Conservation (phyloP, 768 basidiomycete genomes). For the Tulasnella sp. region DNA sequence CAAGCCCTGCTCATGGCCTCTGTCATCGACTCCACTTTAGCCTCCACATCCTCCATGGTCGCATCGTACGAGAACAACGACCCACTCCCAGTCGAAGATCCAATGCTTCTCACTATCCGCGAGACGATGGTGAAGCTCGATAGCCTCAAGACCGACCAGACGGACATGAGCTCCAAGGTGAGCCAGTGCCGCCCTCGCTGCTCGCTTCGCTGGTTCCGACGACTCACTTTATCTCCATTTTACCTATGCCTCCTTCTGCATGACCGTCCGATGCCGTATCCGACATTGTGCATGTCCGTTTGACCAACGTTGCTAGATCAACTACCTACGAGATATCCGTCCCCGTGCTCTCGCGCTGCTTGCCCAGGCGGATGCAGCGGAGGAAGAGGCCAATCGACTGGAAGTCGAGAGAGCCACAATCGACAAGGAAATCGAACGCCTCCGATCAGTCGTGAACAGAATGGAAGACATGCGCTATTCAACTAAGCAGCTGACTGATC, state of each 20-base stretch:
- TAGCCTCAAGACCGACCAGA: background rate
- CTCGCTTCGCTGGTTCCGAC: slow-evolving; percentile 13
- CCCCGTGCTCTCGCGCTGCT: slow-evolving; percentile 26
- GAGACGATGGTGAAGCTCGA: slow-evolving; percentile 31
- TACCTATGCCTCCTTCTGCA: slow-evolving; percentile 13
- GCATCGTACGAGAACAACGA: slow-evolving; percentile 27
- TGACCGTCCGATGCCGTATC: slow-evolving; percentile 2
- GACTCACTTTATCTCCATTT: slow-evolving; percentile 28
- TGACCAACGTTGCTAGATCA: slow-evolving; percentile 20
- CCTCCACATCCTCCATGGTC: slow-evolving; percentile 25
- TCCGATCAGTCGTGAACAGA: slow-evolving; percentile 28
- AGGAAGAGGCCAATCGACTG: slow-evolving; percentile 32
- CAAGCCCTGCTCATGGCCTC: background rate
- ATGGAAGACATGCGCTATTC: slow-evolving; percentile 33
- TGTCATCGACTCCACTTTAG: slow-evolving; percentile 12
- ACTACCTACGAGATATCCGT: slow-evolving; percentile 31
- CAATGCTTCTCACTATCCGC: slow-evolving; percentile 28
- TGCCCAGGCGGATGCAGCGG: slow-evolving; percentile 31
- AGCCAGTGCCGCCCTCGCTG: slow-evolving; percentile 1
- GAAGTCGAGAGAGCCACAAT: slow-evolving; percentile 16
- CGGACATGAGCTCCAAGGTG: slow-evolving; percentile 31
- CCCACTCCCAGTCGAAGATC: slow-evolving; percentile 22
- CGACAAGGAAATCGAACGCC: slow-evolving; percentile 32
- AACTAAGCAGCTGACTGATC: slow-evolving; percentile 32
- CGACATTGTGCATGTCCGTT: background rate